These are phyloP conservation scores for Hyphopichia wangnamkhiaoensis DNA, from an alignment of 1,139 yeast species.

Conservation along the genomic window DNA sequence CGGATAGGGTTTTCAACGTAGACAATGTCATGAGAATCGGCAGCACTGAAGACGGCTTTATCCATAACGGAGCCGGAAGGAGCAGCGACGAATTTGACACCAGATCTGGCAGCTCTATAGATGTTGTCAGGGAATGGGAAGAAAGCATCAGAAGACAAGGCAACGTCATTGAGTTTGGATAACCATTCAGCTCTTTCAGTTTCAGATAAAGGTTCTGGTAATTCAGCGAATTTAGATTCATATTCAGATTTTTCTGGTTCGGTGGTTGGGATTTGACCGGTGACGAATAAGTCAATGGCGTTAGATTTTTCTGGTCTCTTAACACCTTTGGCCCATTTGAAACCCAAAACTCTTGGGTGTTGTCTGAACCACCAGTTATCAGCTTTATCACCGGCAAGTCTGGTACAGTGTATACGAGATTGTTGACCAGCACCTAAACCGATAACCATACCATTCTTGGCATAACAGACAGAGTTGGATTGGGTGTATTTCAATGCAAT, in stretches of 20 bases:
- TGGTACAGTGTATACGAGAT: slow-evolving; percentile 97
- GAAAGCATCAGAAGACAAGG: slow-evolving; percentile 95
- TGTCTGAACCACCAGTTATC: slow-evolving; percentile 99
- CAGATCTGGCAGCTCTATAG: slow-evolving; percentile 94
- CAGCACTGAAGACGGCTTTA: slow-evolving; percentile 93
- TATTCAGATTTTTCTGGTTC: slow-evolving; percentile 95
- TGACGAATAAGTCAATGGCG: slow-evolving; percentile 91
- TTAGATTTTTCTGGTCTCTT: slow-evolving; percentile 98
- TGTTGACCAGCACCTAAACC: slow-evolving; percentile 99
- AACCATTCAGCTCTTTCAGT: slow-evolving; percentile 91
- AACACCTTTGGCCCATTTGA: slow-evolving; percentile 97
- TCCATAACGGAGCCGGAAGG: slow-evolving; percentile 98
- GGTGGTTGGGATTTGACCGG: slow-evolving; percentile 84
- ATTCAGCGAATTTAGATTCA: slow-evolving; percentile 79
- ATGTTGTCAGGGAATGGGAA: slow-evolving; percentile 99
- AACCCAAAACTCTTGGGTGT: slow-evolving; percentile 88
- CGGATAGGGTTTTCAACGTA: slow-evolving; percentile 96
- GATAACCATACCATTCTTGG: slow-evolving; percentile 97
- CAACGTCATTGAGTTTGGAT: slow-evolving; percentile 74
- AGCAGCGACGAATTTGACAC: slow-evolving; percentile 94
- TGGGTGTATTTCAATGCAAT: slow-evolving; percentile 96
- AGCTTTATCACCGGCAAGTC: slow-evolving; percentile 98
- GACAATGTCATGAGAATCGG: slow-evolving; percentile 83
- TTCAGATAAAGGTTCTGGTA: slow-evolving; percentile 81
- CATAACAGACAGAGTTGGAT: slow-evolving; percentile 96